Conservation (phyloP, 1,139 yeast species). For the Geotrichum restrictum region DNA sequence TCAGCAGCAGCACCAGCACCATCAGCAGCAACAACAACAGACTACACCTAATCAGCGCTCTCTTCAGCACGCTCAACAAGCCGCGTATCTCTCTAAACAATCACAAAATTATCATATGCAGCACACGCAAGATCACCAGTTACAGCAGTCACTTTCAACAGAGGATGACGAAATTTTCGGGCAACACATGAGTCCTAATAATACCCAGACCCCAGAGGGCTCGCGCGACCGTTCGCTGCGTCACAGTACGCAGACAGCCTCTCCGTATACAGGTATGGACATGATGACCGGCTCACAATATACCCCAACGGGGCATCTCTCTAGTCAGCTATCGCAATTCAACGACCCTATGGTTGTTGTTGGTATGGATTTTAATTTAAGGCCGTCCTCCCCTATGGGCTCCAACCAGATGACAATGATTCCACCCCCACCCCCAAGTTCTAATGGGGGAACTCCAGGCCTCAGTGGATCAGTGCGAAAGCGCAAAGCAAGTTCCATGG, state of each 20-base stretch:
- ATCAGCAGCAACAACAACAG: constrained; percentile 2
- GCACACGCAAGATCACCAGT: constrained; percentile 25
- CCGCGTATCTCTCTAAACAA: constrained; percentile 5
- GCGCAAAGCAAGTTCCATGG: constrained; percentile 21
- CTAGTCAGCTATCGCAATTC: constrained; percentile 6
- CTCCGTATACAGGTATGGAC: constrained; percentile 1
- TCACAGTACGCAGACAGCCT: neutral
- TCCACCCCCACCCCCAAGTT: constrained; percentile 20
- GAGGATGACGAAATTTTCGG: constrained; percentile 22
- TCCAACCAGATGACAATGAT: constrained; percentile 22
- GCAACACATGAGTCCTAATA: constrained; percentile 4
- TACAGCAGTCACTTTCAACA: constrained; percentile 26
- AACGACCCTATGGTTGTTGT: constrained; percentile 14
- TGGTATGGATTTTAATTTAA: constrained; percentile 14
- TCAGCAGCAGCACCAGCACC: no score
- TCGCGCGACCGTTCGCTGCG: constrained; percentile 1
- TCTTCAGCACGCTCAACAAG: constrained; percentile 7
- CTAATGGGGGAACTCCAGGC: constrained; percentile 12
- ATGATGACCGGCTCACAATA: constrained; percentile 1
- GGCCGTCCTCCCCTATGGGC: neutral
- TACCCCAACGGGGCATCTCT: constrained; percentile 2
- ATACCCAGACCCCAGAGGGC: constrained; percentile 1
- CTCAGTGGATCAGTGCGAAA: constrained; percentile 18
- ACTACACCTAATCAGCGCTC: constrained; percentile 5
- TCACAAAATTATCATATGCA: constrained; percentile 9